phyloP scores from a whole-genome alignment of 148 eudicot genomes.

The Rheum nobile region DNA sequence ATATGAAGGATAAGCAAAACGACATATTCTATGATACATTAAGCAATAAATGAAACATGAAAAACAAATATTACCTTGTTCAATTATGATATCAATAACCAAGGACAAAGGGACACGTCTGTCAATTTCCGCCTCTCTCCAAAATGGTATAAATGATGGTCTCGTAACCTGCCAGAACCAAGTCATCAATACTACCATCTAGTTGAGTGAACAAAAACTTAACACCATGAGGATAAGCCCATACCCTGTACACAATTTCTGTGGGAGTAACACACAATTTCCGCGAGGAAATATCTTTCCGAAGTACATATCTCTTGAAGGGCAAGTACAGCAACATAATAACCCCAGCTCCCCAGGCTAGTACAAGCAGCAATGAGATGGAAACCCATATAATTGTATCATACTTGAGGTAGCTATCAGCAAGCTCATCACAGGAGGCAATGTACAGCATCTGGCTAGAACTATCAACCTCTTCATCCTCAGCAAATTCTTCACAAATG shows the following conservation, averaged over 20 bases:
- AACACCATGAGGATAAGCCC: not conserved
- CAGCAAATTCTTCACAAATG: slow-evolving; percentile 23
- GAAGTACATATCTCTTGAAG: slow-evolving; percentile 54
- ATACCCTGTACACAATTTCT: slow-evolving; percentile 74
- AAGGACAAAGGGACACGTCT: slow-evolving; percentile 54
- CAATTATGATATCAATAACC: slow-evolving; percentile 67
- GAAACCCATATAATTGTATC: slow-evolving; percentile 78
- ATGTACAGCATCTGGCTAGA: slow-evolving; percentile 39
- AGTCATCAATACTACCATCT: not conserved
- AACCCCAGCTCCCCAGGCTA: slow-evolving; percentile 86
- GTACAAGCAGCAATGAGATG: slow-evolving; percentile 62
- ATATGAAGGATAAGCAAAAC: not conserved
- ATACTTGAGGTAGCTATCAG: slow-evolving; percentile 37
- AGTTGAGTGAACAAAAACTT: not conserved
- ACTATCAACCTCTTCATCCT: slow-evolving; percentile 39
- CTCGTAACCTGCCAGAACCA: slow-evolving; percentile 41
- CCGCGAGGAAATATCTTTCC: slow-evolving; percentile 63
- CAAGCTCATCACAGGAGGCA: slow-evolving; percentile 81
- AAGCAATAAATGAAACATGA: not conserved
- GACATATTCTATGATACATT: not conserved
- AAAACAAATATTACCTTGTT: slow-evolving; percentile 55
- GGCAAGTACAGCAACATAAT: slow-evolving; percentile 79
- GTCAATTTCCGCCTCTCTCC: slow-evolving; percentile 40
- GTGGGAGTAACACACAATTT: slow-evolving; percentile 61
- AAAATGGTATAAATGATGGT: slow-evolving; percentile 75